Percentiles rank a stretch among this genome's conserved stretches.
Conservation (phyloP, 345 rosid species). For the Lepidium didymum region DNA sequence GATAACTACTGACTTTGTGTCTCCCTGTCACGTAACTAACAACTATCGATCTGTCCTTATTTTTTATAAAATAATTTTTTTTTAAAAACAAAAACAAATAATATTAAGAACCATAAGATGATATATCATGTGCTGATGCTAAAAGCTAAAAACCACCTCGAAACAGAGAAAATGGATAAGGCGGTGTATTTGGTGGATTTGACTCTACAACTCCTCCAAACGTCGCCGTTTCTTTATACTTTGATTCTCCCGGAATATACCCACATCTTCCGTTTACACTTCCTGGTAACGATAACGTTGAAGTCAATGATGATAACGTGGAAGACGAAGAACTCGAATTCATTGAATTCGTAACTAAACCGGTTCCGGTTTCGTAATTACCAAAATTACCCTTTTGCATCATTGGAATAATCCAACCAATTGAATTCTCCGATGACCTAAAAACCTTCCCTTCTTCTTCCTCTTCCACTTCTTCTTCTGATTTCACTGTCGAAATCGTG, state of each 20-base stretch:
- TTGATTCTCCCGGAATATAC: slow-evolving; percentile 9
- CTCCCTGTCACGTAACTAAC: slow-evolving; percentile 20
- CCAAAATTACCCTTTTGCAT: slow-evolving; percentile 1
- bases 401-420: slow-evolving; percentile 25
- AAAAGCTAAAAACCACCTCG: slow-evolving; percentile 61
- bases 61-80: neutral
- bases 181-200: slow-evolving; percentile 36
- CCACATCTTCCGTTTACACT: slow-evolving; percentile 17
- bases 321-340: slow-evolving; percentile 1
- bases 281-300: slow-evolving; percentile 25
- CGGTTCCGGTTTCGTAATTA: neutral
- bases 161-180: slow-evolving; percentile 78
- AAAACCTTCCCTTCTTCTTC: slow-evolving; percentile 37
- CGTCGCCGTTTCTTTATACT: slow-evolving; percentile 20
- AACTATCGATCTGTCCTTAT: slow-evolving; percentile 10
- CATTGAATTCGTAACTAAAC: neutral
- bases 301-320: slow-evolving; percentile 12
- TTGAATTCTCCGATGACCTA: slow-evolving; percentile 38
- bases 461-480: slow-evolving; percentile 43
- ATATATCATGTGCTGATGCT: slow-evolving; percentile 31
- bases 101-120: slow-evolving; percentile 16
- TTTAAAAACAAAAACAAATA: neutral
- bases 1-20: slow-evolving; percentile 15
- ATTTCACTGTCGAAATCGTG: slow-evolving; percentile 29
- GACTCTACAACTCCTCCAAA: slow-evolving; percentile 37